Percentiles rank a stretch among this genome's conserved stretches.
Conservation (phyloP, 257 asterid species). For the Prunella vulgaris region DNA sequence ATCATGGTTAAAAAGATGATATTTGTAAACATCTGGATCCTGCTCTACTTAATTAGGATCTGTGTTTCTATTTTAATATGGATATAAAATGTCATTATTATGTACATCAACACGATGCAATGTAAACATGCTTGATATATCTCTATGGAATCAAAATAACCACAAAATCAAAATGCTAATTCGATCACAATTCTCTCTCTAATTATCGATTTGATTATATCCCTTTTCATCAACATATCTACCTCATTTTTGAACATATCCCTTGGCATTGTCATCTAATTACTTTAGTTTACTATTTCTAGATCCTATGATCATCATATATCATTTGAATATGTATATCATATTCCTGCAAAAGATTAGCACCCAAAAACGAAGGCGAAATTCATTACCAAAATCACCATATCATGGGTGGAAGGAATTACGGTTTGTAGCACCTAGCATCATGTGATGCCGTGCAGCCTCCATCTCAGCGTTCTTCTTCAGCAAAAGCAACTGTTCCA, state of each 20-base stretch:
- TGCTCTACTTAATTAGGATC: no score
- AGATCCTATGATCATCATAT: not conserved
- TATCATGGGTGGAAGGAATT: constrained; percentile 11
- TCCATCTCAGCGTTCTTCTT: constrained; percentile 33
- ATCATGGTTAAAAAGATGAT: no score
- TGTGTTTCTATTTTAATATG: no score
- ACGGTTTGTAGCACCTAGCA: constrained; percentile 19
- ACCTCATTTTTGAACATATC: no score
- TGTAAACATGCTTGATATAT: no score
- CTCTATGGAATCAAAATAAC: not conserved
- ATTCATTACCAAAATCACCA: not conserved
- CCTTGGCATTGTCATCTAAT: not conserved
- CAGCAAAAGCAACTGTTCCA: constrained; percentile 48
- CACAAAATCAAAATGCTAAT: not conserved
- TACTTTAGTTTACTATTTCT: not conserved
- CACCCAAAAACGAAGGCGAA: not conserved
- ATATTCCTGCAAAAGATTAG: not conserved
- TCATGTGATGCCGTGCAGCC: constrained; percentile 14
- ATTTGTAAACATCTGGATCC: no score
- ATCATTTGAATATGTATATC: not conserved
- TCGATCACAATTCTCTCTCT: not conserved
- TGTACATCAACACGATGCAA: no score
- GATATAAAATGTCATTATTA: no score
- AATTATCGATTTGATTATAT: not conserved
- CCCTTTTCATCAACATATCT: not conserved